Percentiles rank a stretch among this genome's conserved stretches.
These are phyloP conservation scores for Dioszegia hungarica DNA, from an alignment of 768 basidiomycete species.

Conservation along the genomic window DNA sequence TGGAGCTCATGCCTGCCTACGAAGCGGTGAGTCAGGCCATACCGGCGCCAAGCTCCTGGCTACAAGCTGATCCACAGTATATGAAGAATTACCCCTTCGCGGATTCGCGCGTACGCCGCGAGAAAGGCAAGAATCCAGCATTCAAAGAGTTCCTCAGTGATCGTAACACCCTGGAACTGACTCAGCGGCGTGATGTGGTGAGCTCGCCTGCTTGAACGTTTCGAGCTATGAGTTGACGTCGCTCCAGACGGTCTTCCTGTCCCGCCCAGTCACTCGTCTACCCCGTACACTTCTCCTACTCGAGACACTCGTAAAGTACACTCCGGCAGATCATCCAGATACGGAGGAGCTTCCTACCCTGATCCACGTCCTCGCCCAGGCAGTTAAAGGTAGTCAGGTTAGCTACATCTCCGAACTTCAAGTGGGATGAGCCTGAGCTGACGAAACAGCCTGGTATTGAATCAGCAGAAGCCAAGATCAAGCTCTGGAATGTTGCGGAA, in stretches of 20 bases:
- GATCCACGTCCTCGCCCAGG: conserved; percentile 62
- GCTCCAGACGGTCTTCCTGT: conserved; percentile 61
- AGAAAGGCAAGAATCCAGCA: conserved; percentile 62
- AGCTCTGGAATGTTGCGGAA: conserved; percentile 76
- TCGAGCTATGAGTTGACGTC: conserved; percentile 14
- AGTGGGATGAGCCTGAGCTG: not conserved
- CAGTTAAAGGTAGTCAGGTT: conserved; percentile 65
- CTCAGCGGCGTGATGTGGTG: conserved; percentile 43
- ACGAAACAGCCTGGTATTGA: conserved; percentile 71
- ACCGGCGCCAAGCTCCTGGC: no score
- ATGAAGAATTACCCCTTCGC: conserved; percentile 69
- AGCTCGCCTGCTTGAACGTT: no score
- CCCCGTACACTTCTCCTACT: conserved; percentile 72
- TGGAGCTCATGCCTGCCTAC: conserved; percentile 29
- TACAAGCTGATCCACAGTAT: conserved; percentile 21
- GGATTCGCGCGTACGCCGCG: conserved; percentile 72
- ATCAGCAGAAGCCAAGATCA: conserved; percentile 84
- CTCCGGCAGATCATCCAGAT: conserved; percentile 70
- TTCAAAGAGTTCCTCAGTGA: conserved; percentile 62
- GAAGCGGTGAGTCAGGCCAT: conserved; percentile 38
- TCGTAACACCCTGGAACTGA: conserved; percentile 31
- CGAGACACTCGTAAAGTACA: conserved; percentile 60
- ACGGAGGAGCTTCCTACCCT: conserved; percentile 69
- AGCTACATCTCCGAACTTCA: no score
- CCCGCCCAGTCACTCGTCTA: conserved; percentile 80